Conservation (phyloP, 352 stramenopile species). For the Phytophthora cryptogea region DNA sequence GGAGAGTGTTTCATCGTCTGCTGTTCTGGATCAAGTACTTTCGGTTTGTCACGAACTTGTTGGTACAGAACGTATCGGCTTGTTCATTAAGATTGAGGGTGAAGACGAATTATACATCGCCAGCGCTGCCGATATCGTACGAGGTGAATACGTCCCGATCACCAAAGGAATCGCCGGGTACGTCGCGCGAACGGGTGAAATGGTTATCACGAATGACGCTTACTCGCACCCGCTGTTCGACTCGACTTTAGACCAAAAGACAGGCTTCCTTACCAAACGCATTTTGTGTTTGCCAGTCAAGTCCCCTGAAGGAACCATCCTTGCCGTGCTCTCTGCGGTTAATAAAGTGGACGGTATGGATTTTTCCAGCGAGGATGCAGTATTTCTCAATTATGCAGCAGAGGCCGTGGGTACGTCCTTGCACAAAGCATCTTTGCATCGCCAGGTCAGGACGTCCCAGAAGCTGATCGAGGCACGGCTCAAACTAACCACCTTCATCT, state of each 20-base stretch:
- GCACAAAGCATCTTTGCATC: slow-evolving; percentile 71
- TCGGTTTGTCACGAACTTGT: slow-evolving; percentile 76
- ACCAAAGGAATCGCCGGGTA: slow-evolving; percentile 70
- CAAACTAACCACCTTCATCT: slow-evolving; percentile 66
- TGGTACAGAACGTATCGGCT: slow-evolving; percentile 60
- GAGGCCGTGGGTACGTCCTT: slow-evolving; percentile 70
- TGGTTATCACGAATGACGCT: slow-evolving; percentile 71
- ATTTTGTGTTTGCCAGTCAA: slow-evolving; percentile 70
- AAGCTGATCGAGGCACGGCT: slow-evolving; percentile 71
- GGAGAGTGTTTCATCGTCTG: slow-evolving; percentile 57
- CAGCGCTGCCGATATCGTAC: slow-evolving; percentile 57
- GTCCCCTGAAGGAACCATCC: slow-evolving; percentile 55
- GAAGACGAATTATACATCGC: slow-evolving; percentile 75
- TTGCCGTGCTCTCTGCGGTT: slow-evolving; percentile 68
- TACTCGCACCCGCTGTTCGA: slow-evolving; percentile 70
- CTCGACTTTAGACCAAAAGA: slow-evolving; percentile 68
- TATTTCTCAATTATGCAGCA: slow-evolving; percentile 77
- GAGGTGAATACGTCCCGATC: slow-evolving; percentile 73
- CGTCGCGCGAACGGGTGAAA: slow-evolving; percentile 67
- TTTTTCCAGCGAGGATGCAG: slow-evolving; percentile 64
- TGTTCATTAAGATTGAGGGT: slow-evolving; percentile 75
- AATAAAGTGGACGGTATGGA: slow-evolving; percentile 79
- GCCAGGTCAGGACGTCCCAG: slow-evolving; percentile 71
- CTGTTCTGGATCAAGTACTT: slow-evolving; percentile 64
- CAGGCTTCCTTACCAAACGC: slow-evolving; percentile 59